Conservation (phyloP, 2,329 filamentous ascomycete species). For the Albifimbria verrucaria region DNA sequence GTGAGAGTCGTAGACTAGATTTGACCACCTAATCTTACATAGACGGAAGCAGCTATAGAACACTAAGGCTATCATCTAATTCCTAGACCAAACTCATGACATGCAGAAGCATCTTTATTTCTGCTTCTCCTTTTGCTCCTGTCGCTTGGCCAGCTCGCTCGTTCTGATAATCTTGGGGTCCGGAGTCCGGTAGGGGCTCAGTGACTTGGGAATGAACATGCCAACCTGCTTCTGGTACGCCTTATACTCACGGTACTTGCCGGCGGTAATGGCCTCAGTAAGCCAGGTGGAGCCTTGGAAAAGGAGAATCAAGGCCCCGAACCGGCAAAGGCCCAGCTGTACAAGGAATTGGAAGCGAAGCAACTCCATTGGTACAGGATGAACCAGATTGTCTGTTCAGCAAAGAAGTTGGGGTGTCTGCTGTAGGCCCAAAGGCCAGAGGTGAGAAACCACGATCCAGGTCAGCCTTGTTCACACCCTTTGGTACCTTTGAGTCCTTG, state of each 20-base stretch:
- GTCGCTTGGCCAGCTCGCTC: constrained; percentile 46
- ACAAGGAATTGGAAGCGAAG: constrained; percentile 64
- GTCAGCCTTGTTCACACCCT: constrained; percentile 64
- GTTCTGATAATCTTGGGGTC: constrained; percentile 46
- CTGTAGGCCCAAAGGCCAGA: constrained; percentile 83
- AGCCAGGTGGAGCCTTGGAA: constrained; percentile 89
- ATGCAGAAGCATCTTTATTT: constrained; percentile 16
- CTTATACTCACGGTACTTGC: constrained; percentile 86
- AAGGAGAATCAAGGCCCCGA: constrained; percentile 68
- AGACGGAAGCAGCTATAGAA: no score
- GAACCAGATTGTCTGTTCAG: constrained; percentile 89
- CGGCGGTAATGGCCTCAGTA: constrained; percentile 75
- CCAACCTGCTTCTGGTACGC: constrained; percentile 81
- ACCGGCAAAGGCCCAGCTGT: constrained; percentile 77
- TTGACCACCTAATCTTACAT: constrained; percentile 9
- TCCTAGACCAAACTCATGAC: no score
- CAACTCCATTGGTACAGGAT: constrained; percentile 85
- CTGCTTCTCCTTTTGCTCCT: constrained; percentile 39
- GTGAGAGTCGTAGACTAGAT: constrained; percentile 12
- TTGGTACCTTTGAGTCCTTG: constrained; percentile 66
- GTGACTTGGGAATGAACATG: constrained; percentile 69
- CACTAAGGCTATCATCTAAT: no score
- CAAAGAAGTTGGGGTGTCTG: constrained; percentile 91
- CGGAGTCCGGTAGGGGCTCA: constrained; percentile 40
- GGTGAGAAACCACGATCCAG: constrained; percentile 87